Base-by-base conservation (phyloP, 768 basidiomycete species). In the Panus rudis region DNA sequence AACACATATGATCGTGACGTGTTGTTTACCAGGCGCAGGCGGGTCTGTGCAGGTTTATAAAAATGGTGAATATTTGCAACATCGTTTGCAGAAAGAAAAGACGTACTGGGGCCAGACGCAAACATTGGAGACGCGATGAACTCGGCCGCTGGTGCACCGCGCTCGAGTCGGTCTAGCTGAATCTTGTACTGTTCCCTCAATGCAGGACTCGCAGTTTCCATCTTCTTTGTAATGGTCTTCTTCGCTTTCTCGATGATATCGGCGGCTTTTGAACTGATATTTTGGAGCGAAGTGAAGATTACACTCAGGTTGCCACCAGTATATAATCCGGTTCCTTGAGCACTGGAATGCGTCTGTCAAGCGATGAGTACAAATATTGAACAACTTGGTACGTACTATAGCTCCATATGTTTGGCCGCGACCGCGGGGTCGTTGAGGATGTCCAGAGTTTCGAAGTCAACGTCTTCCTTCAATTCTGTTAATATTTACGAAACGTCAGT, bases 131-230 rank as follows among this genome's bases (percentile, higher is more conserved):
- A n/a, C 10, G n/a, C 10, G 28, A 30, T n/a, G 10, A 30, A 10
- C n/a, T 30, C 28, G 28, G n/a, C 28, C 10, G n/a, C 28, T 10
- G n/a, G 10, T 30, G 10, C 10, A 10, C n/a, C n/a, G 10, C n/a
- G 28, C 28, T 30, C 28, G n/a, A 30, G 28, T 10, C 28, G 28
- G 10, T 30, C 28, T 10, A 30, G 40, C 26, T 41, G 40, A 7
- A 41, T 5, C 19, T 26, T 27, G 40, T 41, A 41, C 20, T 41
- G 40, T 20, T 41, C n/a, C 28, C n/a, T 10, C 10, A 30, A n/a
- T 10, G 10, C 28, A n/a, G 28, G 28, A 10, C 10, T 10, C 10
- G 10, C 10, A 10, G 28, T 10, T 10, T 30, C 28, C 28, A 10
- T 10, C 28, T n/a, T 30, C 10, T n/a, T 30, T n/a, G 10, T 30